Evolutionary conservation across 2,329 filamentous ascomycete species (phyloP).

Genomic region (Botryosphaeria agaves): DNA sequence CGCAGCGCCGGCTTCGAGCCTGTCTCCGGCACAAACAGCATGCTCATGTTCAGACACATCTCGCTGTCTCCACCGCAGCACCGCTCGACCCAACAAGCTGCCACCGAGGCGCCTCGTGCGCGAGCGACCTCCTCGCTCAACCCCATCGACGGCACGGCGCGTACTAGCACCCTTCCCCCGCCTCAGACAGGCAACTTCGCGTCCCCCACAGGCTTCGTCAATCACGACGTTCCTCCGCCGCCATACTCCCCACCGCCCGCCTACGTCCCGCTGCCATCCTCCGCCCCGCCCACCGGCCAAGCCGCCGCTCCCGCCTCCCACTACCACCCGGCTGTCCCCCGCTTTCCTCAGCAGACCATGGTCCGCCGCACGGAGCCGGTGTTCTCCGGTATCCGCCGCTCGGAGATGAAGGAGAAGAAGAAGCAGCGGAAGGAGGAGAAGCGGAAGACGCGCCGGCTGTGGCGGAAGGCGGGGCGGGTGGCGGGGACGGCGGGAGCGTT

Average conservation of each 20-base stretch:
- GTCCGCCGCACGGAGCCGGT: background rate
- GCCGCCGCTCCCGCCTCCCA: background rate
- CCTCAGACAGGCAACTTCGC: slow-evolving; percentile 40
- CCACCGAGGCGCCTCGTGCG: slow-evolving; percentile 2
- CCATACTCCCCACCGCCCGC: background rate
- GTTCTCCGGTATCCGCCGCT: background rate
- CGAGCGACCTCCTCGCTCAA: slow-evolving; percentile 24
- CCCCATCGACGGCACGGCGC: slow-evolving; percentile 32
- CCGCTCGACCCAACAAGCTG: slow-evolving; percentile 3
- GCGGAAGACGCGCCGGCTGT: no score
- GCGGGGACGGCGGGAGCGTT: no score
- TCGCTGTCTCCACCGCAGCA: slow-evolving; percentile 11
- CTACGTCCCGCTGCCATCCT: background rate
- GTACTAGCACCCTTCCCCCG: slow-evolving; percentile 9
- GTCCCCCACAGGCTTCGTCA: slow-evolving; percentile 48
- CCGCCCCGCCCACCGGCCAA: background rate
- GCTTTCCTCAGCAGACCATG: background rate
- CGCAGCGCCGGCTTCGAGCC: slow-evolving; percentile 49
- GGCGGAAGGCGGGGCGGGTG: no score
- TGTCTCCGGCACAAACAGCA: slow-evolving; percentile 42
- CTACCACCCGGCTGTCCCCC: background rate
- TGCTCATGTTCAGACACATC: slow-evolving; percentile 47
- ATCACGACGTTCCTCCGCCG: slow-evolving; percentile 28
- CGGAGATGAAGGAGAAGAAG: slow-evolving; percentile 5
- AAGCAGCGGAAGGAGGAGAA: slow-evolving; percentile 5